Evolutionary conservation across 73 alveolate species (phyloP), one percentile per base, ranked within the genome.

Genomic region (Blepharisma japonicum): DNA sequence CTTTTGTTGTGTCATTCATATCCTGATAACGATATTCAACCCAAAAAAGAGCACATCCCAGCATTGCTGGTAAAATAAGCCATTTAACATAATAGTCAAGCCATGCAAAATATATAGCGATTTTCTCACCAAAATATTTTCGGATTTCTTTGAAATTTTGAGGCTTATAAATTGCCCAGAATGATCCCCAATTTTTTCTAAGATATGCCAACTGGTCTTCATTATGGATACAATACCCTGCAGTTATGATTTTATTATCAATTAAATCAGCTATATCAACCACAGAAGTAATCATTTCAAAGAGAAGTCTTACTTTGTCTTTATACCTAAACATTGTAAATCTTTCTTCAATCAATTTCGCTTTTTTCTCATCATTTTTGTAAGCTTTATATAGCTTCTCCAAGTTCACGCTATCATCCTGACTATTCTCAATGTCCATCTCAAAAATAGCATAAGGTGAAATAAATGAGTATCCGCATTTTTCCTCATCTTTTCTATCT

Each of bases 21-120:
- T 61, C 74, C 23, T 39, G 47, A 61, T 61, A 61, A 9, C 2
- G 23, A 20, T 2, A 9, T 25, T 61, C 47, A 25, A 5, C 2
- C 14, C 14, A 8, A 61, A 61, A 61, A 61, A 61, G 47, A 2
- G 32, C 45, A 6, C 54, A n/a, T 6, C 89, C 89, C n/a, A 81
- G 14, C 2, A 70, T 70, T 45, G 46, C 80, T 14, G 80, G 80
- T 9, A 70, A 45, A n/a, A 70, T n/a, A 23, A 70, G 61, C 80
- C 80, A 70, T 14, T 18, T 45, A 7, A 47, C 66, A 25, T 70
- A 70, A 70, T 45, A 70, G 20, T 70, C 56, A 45, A 70, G 80
- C 80, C 80, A 70, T 14, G 80, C 56, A 45, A 70, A 70, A 45
- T 70, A 70, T 9, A 70, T 11, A 23, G 76, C 80, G 25, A 70